Percentiles rank a stretch among this genome's conserved stretches.
These are phyloP conservation scores for Cercospora nicotianae DNA, from an alignment of 2,329 filamentous ascomycete species.

Conservation along the genomic window DNA sequence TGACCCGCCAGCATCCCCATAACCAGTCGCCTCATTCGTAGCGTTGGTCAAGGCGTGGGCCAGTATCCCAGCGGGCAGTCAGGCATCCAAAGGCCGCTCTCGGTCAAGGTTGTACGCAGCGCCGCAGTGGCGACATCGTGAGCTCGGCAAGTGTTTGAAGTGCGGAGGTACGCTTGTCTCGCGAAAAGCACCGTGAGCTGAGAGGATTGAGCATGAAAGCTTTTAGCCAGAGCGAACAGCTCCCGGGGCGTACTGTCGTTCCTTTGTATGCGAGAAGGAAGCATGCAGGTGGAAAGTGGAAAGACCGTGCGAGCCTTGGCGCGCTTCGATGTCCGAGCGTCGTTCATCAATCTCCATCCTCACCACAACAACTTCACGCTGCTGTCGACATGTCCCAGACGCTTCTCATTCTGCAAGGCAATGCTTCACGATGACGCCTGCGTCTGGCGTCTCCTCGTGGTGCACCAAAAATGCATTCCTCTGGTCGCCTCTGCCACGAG, in stretches of 20 bases:
- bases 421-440: background rate
- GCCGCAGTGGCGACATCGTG: background rate
- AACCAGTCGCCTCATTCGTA: background rate
- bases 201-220: background rate
- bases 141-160: background rate
- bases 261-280: background rate
- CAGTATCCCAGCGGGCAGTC: background rate
- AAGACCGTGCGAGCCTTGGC: background rate
- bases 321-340: background rate
- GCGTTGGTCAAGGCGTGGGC: background rate
- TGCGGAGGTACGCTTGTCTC: background rate
- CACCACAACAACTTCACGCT: background rate
- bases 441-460: background rate
- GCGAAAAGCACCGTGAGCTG: background rate
- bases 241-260: background rate
- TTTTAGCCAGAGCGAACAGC: background rate
- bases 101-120: background rate
- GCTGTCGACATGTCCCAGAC: background rate
- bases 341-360: background rate
- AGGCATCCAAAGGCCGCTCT: background rate
- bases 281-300: background rate
- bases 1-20: slow-evolving; percentile 9
- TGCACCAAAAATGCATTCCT: background rate
- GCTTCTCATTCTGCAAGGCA: background rate
- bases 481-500: background rate